Percentiles rank a stretch among this genome's conserved stretches.
Conservation (phyloP, 2,329 filamentous ascomycete species). For the Fusarium setosum region DNA sequence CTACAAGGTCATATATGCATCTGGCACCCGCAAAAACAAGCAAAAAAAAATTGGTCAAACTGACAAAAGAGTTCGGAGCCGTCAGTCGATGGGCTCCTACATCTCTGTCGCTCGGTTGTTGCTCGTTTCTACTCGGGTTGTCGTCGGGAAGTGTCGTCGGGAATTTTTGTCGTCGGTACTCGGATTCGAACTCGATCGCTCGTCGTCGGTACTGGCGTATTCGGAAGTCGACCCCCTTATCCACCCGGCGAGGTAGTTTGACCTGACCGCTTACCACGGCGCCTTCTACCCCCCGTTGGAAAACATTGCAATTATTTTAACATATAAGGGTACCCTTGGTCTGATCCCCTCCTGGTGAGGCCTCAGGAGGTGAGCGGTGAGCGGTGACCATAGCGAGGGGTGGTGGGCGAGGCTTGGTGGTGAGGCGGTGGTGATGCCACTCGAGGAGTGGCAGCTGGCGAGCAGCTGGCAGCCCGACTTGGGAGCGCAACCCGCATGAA, state of each 20-base stretch:
- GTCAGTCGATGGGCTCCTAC: constrained; percentile 36
- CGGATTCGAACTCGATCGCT: constrained; percentile 4
- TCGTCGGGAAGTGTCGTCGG: constrained; percentile 13
- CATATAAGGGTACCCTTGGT: constrained; percentile 19
- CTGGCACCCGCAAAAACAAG: too few species aligned
- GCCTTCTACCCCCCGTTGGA: constrained; percentile 36
- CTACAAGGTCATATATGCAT: neutral
- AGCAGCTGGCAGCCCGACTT: neutral
- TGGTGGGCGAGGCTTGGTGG: neutral
- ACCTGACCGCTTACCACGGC: constrained; percentile 43
- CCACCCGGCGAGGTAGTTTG: constrained; percentile 39
- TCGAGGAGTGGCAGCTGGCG: neutral
- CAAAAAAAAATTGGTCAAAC: constrained; percentile 5
- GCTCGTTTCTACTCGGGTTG: too few species aligned
- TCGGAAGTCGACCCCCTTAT: constrained; percentile 5
- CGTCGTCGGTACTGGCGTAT: neutral
- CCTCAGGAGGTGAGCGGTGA: neutral
- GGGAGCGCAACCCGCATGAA: constrained; percentile 5
- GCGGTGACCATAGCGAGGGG: neutral
- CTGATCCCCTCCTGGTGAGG: neutral
- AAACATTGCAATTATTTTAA: neutral
- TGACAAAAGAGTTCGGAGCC: constrained; percentile 46
- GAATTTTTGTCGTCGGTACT: neutral
- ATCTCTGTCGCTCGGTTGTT: constrained; percentile 41
- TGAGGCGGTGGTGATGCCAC: constrained; percentile 8